Evolutionary conservation across 176 grass and related monocot species (phyloP), one percentile per base, ranked within the genome.

Genomic region (Oryza glumipatula): DNA sequence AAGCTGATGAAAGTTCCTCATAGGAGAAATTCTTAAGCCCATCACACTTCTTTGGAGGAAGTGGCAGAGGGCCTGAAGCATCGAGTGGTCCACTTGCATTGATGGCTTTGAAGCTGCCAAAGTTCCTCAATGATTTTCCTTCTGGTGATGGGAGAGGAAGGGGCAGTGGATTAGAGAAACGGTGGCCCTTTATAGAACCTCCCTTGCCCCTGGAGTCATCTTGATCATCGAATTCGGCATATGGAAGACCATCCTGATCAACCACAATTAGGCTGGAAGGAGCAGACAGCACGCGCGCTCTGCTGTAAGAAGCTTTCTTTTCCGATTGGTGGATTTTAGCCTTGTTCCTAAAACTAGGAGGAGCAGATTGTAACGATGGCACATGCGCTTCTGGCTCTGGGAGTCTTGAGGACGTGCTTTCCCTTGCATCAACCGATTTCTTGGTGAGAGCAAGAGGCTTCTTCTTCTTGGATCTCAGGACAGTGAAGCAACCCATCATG

Each of bases 401-500:
- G 78, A 99, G 94, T 52, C 89, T 92, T 38, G 89, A 90, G n/a
- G 91, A 72, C 16, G 84, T 80, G 3, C 69, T 85, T 65, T 91
- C 94, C 65, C 84, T 91, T n/a, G 75, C 67, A 70, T 87, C 91
- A 22, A 41, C 17, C 0, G 60, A 46, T 68, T 78, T 92, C 79
- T 85, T 94, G 65, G 82, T 81, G 23, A 76, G 51, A 13, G 70
- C 74, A 78, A 79, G 61, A 60, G 51, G n/a, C 83, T 85, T 98
- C 84, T 93, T 96, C 82, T 96, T 99, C 86, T 90, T 96, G 11
- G 83, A 85, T 90, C 83, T 96, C 61, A 99, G 88, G 43, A 72
- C 90, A 16, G 97, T 88, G 80, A 99, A 99, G 75, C 97, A 99
- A 71, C 97, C 97, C 97, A 99, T 96, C 80, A 87, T 94, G 80